phyloP scores from a whole-genome alignment of 2,329 filamentous ascomycete species.

The Pseudogymnoascus sp. region DNA sequence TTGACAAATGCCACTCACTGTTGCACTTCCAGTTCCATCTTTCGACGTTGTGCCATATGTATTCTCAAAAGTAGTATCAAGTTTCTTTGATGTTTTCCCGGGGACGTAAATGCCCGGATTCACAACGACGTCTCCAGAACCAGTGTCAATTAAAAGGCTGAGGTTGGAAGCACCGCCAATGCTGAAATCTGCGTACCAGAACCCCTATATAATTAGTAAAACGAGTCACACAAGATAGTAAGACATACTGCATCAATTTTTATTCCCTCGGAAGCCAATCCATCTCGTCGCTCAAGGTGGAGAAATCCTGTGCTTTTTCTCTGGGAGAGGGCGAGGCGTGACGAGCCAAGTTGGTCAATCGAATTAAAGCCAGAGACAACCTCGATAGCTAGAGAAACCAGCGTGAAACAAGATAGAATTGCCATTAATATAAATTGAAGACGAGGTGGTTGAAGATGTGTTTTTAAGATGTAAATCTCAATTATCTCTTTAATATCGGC shows the following conservation, averaged over 20 bases:
- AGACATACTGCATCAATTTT: background rate
- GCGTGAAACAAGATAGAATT: background rate
- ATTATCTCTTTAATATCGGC: background rate
- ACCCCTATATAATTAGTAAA: background rate
- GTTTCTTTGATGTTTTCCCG: background rate
- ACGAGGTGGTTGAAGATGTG: background rate
- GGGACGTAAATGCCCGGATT: slow-evolving; percentile 12
- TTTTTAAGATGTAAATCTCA: background rate
- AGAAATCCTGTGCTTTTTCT: background rate
- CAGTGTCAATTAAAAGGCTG: slow-evolving; percentile 12
- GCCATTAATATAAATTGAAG: background rate
- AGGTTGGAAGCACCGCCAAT: slow-evolving; percentile 9
- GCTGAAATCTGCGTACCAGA: slow-evolving; percentile 13
- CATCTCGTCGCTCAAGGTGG: background rate
- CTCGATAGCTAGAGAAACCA: background rate
- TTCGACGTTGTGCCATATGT: background rate
- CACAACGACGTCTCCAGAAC: slow-evolving; percentile 12
- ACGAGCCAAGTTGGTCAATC: background rate
- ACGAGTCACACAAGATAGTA: background rate
- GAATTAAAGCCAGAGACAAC: background rate
- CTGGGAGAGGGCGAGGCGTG: background rate
- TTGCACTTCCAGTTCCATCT: background rate
- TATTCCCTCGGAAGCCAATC: background rate
- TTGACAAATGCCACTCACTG: background rate
- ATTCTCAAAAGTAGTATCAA: background rate